These are phyloP conservation scores for Xylona heveae DNA, from an alignment of 495 filamentous ascomycete genomes.

Conservation along the genomic window DNA sequence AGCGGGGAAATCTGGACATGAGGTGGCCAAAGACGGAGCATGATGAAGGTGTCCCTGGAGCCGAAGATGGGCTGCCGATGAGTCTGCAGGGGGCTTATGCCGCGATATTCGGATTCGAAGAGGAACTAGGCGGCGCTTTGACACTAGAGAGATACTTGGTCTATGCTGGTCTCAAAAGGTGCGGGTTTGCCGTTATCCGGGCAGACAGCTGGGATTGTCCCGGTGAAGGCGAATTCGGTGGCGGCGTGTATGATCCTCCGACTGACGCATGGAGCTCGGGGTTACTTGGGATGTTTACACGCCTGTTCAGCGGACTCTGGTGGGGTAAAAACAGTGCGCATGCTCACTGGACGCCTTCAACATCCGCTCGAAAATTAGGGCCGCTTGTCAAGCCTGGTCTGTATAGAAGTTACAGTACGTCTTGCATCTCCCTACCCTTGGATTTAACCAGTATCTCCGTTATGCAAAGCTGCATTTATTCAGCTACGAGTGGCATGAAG, in stretches of 20 bases:
- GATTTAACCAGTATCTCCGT: too few species aligned
- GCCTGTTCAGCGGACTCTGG: constrained; percentile 6
- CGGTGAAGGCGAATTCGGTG: constrained; percentile 3
- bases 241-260: constrained; percentile 1
- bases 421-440: neutral
- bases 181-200: constrained; percentile 59
- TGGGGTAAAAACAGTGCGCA: neutral
- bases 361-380: constrained; percentile 26
- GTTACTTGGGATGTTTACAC: constrained; percentile 12
- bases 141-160: constrained; percentile 74
- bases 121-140: constrained; percentile 32
- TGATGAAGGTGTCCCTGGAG: constrained; percentile 11
- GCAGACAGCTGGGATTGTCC: constrained; percentile 33
- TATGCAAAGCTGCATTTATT: too few species aligned
- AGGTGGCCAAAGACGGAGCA: constrained; percentile 29
- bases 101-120: constrained; percentile 44
- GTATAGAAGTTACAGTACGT: constrained; percentile 48
- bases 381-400: constrained; percentile 56
- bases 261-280: constrained; percentile 2
- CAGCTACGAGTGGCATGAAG: too few species aligned
- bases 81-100: constrained; percentile 82
- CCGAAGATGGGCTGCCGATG: constrained; percentile 49
- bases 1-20: constrained; percentile 68
- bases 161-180: constrained; percentile 61
- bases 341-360: too few species aligned